phyloP scores from a whole-genome alignment of 257 asterid genomes.

The Solanum appendiculatum region DNA sequence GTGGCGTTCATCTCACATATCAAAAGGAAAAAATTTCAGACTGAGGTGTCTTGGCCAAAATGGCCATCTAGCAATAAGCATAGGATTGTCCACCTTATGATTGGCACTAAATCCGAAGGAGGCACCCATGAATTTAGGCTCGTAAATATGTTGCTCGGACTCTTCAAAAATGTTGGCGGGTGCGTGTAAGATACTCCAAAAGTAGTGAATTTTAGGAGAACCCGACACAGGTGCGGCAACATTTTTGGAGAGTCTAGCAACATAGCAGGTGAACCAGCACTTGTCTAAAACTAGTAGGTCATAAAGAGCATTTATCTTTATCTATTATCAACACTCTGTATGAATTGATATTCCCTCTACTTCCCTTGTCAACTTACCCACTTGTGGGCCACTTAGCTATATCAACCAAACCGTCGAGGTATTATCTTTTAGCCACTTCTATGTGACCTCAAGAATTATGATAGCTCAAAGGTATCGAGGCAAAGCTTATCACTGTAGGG shows the following conservation, averaged over 20 bases:
- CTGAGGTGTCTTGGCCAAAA: neutral
- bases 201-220: neutral
- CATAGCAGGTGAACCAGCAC: neutral
- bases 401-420: neutral
- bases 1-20: neutral
- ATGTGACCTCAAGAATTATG: neutral
- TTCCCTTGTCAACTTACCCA: neutral
- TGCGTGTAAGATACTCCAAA: neutral
- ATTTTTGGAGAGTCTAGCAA: neutral
- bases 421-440: neutral
- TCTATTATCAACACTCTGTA: neutral
- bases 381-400: neutral
- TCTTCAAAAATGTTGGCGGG: neutral
- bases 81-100: neutral
- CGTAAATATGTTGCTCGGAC: neutral
- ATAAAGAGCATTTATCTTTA: neutral
- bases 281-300: neutral
- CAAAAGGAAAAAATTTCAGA: neutral
- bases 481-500: neutral
- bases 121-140: neutral
- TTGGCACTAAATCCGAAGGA: neutral
- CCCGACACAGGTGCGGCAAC: neutral
- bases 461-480: neutral
- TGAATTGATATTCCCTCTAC: neutral
- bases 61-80: neutral